Percentiles rank a stretch among this genome's conserved stretches.
phyloP scores from a whole-genome alignment of 495 filamentous ascomycete genomes.

The Parmelia sp. region DNA sequence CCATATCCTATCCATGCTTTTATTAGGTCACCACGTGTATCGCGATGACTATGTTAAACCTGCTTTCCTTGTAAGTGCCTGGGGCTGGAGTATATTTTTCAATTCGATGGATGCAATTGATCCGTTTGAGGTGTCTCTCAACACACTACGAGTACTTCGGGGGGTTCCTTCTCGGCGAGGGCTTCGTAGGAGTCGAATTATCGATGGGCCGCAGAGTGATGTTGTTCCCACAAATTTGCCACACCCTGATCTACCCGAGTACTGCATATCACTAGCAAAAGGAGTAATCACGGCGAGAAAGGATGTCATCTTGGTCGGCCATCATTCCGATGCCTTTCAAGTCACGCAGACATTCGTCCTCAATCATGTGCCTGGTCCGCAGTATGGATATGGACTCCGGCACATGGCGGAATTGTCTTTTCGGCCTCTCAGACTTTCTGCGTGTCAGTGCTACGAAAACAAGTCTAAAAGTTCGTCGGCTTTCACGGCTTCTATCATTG shows the following conservation, averaged over 20 bases:
- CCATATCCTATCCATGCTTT: neutral
- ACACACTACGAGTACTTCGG: conserved; percentile 12
- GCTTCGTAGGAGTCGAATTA: conserved; percentile 11
- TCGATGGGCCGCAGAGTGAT: conserved; percentile 15
- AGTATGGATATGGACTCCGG: conserved; percentile 11
- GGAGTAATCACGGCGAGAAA: conserved; percentile 11
- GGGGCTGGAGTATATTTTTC: conserved; percentile 20
- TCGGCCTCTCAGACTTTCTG: neutral
- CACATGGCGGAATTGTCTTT: conserved; percentile 14
- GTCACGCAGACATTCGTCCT: conserved; percentile 15
- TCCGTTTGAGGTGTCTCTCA: conserved; percentile 7
- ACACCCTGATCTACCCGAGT: accelerated
- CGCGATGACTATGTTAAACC: neutral
- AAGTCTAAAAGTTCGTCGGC: neutral
- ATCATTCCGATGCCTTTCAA: conserved; percentile 18
- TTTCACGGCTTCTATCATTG: neutral
- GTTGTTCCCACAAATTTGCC: neutral
- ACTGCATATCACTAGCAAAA: neutral
- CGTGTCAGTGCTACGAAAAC: conserved; percentile 8
- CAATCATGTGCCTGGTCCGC: too few relatives aligned
- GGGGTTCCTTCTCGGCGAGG: conserved; percentile 17
- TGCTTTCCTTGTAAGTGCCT: conserved; percentile 14
- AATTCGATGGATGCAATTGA: conserved; percentile 13
- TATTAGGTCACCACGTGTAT: conserved; percentile 5
- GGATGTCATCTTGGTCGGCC: conserved; percentile 10